A percentile compares a stretch with the other conserved stretches of the same genome.
Evolutionary conservation across 345 rosid genomes (phyloP).

Genomic region (Euphorbia lathyris): DNA sequence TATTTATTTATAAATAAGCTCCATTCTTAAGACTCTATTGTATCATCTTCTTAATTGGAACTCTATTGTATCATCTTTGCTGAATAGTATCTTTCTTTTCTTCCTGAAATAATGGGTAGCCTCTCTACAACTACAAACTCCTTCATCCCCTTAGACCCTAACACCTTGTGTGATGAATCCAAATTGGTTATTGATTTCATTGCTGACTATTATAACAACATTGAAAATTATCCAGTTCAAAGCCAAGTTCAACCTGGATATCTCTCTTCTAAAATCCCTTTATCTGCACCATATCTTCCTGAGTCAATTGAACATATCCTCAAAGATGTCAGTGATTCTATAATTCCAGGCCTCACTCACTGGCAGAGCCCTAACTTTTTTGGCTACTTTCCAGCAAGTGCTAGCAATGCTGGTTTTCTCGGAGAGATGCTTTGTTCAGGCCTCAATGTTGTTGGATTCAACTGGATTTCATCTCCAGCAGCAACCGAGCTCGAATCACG

Average conservation of each 20-base stretch:
- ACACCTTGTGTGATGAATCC: constrained; percentile 19
- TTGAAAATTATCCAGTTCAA: constrained; percentile 31
- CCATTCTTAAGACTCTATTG: too few relatives aligned
- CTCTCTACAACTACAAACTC: not conserved
- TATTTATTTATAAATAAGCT: too few relatives aligned
- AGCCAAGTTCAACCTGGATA: constrained; percentile 33
- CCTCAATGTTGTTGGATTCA: constrained; percentile 26
- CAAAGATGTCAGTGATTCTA: constrained; percentile 18
- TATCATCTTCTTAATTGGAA: too few relatives aligned
- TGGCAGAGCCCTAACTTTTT: constrained; percentile 38
- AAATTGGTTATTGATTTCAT: constrained; percentile 28
- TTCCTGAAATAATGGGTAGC: not conserved
- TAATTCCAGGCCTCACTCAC: constrained; percentile 30
- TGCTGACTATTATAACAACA: constrained; percentile 20
- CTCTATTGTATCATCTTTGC: too few relatives aligned
- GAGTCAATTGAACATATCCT: constrained; percentile 24
- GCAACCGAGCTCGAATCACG: constrained; percentile 30
- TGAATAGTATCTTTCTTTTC: too few relatives aligned
- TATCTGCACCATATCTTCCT: constrained; percentile 15
- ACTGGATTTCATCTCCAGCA: constrained; percentile 30
- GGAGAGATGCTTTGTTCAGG: constrained; percentile 32
- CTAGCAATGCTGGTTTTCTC: constrained; percentile 35
- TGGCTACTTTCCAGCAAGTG: constrained; percentile 27
- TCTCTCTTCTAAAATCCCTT: constrained; percentile 4
- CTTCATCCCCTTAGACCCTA: constrained; percentile 13